A percentile compares a stretch with the other conserved stretches of the same genome.
Conservation (phyloP, 2,329 filamentous ascomycete genomes). For the Myrmaecium sp. region DNA sequence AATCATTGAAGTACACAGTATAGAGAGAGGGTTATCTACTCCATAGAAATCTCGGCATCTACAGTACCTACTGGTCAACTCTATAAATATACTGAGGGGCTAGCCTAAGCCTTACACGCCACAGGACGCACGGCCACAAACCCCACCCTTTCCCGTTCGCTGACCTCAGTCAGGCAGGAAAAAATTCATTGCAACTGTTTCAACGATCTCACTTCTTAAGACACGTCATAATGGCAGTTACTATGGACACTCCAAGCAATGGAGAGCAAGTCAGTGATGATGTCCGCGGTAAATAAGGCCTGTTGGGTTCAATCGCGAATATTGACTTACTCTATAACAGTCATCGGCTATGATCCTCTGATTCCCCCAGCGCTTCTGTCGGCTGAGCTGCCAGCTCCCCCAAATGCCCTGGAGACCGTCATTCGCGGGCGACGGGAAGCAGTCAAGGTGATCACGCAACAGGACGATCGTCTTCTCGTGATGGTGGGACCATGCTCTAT, state of each 20-base stretch:
- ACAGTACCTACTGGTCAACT: no score
- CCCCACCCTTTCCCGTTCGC: no score
- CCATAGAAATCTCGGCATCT: no score
- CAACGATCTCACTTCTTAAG: no score
- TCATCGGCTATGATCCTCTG: constrained; percentile 84
- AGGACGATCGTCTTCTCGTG: constrained; percentile 77
- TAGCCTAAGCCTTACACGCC: no score
- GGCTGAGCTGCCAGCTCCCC: constrained; percentile 59
- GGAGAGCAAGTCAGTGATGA: neutral
- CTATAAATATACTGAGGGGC: no score
- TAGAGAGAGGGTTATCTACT: no score
- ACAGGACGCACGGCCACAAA: no score
- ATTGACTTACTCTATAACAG: constrained; percentile 28
- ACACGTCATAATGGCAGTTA: constrained; percentile 2
- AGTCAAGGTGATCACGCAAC: constrained; percentile 60
- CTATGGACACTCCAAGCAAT: constrained; percentile 6
- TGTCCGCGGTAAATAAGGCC: constrained; percentile 2
- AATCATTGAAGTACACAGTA: no score
- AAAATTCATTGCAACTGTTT: no score
- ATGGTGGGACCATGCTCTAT: constrained; percentile 94
- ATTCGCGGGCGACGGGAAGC: constrained; percentile 52
- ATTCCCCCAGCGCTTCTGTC: constrained; percentile 78
- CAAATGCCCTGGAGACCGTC: constrained; percentile 46
- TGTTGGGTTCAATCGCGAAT: constrained; percentile 2
- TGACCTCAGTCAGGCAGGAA: no score